Evolutionary conservation across 1,284 basidiomycete species (phyloP).

Genomic region (Caloboletus firmus): DNA sequence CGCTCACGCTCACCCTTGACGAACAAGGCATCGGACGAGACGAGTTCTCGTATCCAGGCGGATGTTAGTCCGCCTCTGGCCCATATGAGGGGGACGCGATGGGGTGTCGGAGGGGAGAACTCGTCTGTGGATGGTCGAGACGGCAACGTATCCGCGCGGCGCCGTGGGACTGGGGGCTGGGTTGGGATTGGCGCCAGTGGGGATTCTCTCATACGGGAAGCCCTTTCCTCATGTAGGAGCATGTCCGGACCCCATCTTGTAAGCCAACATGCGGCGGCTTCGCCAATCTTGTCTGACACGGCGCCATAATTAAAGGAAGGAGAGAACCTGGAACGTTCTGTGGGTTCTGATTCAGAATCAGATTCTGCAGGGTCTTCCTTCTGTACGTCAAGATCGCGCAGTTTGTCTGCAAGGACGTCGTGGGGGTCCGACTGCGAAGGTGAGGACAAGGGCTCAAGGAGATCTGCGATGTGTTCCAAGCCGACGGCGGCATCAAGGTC

Average conservation of each 20-base stretch:
- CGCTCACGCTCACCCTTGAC: conserved; percentile 77
- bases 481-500: conserved; percentile 64
- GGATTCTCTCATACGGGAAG: conserved; percentile 17
- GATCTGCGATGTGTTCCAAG: conserved; percentile 66
- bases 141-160: conserved; percentile 34
- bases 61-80: conserved; percentile 68
- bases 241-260: conserved; percentile 84
- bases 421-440: conserved; percentile 15
- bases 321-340: conserved; percentile 10
- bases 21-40: conserved; percentile 82
- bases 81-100: conserved; percentile 57
- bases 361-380: conserved; percentile 41
- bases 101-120: conserved; percentile 4
- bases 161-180: conserved; percentile 16
- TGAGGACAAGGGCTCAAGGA: conserved; percentile 27
- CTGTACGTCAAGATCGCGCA: conserved; percentile 32
- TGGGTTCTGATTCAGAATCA: conserved; percentile 28
- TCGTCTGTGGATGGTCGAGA: conserved; percentile 24
- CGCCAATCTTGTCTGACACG: conserved; percentile 87
- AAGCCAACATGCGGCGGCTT: conserved; percentile 87
- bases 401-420: conserved; percentile 30
- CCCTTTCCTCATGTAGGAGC: conserved; percentile 62
- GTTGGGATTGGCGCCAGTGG: conserved; percentile 17
- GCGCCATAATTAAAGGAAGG: conserved; percentile 72
- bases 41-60: conserved; percentile 70